Evolutionary conservation across 768 basidiomycete species (phyloP).

Genomic region (Lactarius tabidus): DNA sequence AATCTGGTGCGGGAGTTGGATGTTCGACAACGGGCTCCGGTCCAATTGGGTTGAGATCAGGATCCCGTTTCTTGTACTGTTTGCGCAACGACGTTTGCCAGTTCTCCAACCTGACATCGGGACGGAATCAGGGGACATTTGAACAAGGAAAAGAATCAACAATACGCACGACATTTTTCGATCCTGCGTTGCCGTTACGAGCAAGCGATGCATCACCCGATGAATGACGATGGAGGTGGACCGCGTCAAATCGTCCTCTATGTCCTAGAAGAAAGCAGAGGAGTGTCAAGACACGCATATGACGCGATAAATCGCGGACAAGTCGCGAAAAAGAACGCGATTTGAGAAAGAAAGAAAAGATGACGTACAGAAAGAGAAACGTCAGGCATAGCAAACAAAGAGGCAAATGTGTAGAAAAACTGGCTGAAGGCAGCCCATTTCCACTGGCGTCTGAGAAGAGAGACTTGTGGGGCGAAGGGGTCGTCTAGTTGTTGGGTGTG

Average conservation of each 20-base stretch:
- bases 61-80: slow-evolving; percentile 72
- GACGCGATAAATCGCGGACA: slow-evolving; percentile 9
- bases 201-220: slow-evolving; percentile 69
- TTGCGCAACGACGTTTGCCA: slow-evolving; percentile 77
- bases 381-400: slow-evolving; percentile 66
- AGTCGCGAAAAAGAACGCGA: slow-evolving; percentile 12
- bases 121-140: background rate
- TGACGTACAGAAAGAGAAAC: slow-evolving; percentile 59
- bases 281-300: slow-evolving; percentile 1
- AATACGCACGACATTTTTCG: slow-evolving; percentile 66
- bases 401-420: slow-evolving; percentile 82
- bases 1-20: slow-evolving; percentile 26
- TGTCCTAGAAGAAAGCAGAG: slow-evolving; percentile 46
- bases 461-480: slow-evolving; percentile 36
- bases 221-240: slow-evolving; percentile 59
- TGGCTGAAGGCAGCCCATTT: slow-evolving; percentile 91
- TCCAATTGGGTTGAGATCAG: slow-evolving; percentile 68
- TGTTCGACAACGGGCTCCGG: slow-evolving; percentile 42
- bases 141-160: slow-evolving; percentile 24
- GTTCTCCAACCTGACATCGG: slow-evolving; percentile 52
- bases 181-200: slow-evolving; percentile 75
- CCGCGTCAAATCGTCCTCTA: slow-evolving; percentile 70
- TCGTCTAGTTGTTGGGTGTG: slow-evolving; percentile 17
- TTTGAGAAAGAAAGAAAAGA: slow-evolving; percentile 1
- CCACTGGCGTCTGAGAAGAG: slow-evolving; percentile 72